Conservation (phyloP, 2,329 filamentous ascomycete species). For the Trematosphaeria pertusa region DNA sequence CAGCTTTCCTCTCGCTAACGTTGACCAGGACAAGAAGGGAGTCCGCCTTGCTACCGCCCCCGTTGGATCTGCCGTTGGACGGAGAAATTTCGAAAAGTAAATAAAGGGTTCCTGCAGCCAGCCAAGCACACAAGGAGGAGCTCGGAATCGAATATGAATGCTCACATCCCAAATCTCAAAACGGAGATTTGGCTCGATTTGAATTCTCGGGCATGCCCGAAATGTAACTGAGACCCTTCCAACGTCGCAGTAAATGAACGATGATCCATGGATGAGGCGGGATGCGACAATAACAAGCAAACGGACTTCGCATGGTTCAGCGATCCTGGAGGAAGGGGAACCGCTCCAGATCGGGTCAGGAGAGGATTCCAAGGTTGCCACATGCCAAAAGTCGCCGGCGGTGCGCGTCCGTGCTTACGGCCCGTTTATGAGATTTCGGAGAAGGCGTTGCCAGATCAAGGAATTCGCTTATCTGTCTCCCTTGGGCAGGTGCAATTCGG, state of each 20-base stretch:
- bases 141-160: too few species aligned
- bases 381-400: conserved; percentile 8
- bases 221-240: conserved; percentile 17
- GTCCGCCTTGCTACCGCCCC: too few species aligned
- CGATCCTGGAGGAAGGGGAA: too few species aligned
- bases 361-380: too few species aligned
- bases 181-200: conserved; percentile 2
- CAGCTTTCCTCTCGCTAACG: conserved; percentile 5
- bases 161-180: not conserved
- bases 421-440: conserved; percentile 8
- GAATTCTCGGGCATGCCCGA: conserved; percentile 10
- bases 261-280: too few species aligned
- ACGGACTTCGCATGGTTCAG: too few species aligned
- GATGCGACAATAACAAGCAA: too few species aligned
- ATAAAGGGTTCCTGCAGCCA: too few species aligned
- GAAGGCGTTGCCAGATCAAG: not conserved
- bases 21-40: conserved; percentile 1
- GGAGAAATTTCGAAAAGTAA: too few species aligned
- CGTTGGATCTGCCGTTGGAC: conserved; percentile 1
- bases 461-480: not conserved
- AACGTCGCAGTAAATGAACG: too few species aligned
- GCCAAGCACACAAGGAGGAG: too few species aligned
- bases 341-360: too few species aligned
- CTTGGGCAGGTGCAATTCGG: not conserved
- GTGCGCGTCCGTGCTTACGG: conserved; percentile 9